Conservation (phyloP, 768 basidiomycete genomes). For the Trametes punicea region DNA sequence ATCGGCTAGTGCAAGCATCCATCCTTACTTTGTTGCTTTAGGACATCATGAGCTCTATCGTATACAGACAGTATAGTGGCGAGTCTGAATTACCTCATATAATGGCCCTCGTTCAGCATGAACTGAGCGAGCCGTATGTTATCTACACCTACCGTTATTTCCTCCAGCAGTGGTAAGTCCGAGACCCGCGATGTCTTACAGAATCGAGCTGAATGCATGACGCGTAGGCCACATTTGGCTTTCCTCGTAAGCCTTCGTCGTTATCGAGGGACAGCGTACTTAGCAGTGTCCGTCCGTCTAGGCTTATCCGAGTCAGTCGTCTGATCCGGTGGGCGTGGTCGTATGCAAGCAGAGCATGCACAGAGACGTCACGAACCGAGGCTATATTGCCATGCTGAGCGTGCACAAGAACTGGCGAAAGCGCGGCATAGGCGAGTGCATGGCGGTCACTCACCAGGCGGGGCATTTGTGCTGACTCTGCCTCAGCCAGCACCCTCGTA, state of each 20-base stretch:
- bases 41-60: constrained; percentile 32
- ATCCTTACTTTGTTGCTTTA: background rate
- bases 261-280: constrained; percentile 20
- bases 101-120: constrained; percentile 84
- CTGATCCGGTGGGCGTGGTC: constrained; percentile 82
- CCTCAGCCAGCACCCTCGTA: constrained; percentile 78
- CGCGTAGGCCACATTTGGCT: constrained; percentile 81
- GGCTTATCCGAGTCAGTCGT: constrained; percentile 55
- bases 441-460: constrained; percentile 13
- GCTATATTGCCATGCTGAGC: constrained; percentile 98
- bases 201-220: constrained; percentile 22
- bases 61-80: constrained; percentile 72
- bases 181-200: too few relatives aligned
- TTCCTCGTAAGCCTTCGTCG: constrained; percentile 55
- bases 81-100: constrained; percentile 79
- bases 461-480: constrained; percentile 31
- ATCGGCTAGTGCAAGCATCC: background rate
- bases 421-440: constrained; percentile 83
- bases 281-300: constrained; percentile 28
- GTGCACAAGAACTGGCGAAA: constrained; percentile 82
- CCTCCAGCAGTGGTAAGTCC: constrained; percentile 85
- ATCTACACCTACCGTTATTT: constrained; percentile 98
- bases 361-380: constrained; percentile 68
- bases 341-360: constrained; percentile 97
- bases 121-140: constrained; percentile 94